Evolutionary conservation across 179 eudicot genomes (phyloP).

Genomic region (Amaranthus tricolor): DNA sequence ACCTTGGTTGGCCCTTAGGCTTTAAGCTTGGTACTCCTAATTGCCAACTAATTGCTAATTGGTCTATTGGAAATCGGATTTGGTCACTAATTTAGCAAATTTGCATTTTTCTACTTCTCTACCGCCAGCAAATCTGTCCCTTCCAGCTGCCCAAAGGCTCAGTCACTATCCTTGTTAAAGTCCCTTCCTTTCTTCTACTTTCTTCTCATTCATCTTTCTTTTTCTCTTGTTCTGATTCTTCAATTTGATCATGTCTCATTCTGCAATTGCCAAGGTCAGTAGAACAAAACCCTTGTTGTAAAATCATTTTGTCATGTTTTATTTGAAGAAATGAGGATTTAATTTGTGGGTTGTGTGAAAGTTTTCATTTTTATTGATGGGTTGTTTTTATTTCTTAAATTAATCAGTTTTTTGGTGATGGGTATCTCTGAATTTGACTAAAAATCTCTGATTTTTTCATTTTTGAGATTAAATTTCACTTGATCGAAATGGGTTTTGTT

Average conservation of each 20-base stretch:
- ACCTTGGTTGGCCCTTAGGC: constrained; percentile 20
- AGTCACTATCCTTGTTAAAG: constrained; percentile 14
- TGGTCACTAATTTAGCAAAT: constrained; percentile 14
- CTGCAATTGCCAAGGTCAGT: constrained; percentile 38
- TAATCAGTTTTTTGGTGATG: background rate
- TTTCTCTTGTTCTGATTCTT: background rate
- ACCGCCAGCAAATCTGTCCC: constrained; percentile 23
- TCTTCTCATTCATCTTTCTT: background rate
- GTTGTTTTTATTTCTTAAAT: background rate
- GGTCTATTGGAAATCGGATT: constrained; percentile 19
- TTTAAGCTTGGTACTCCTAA: constrained; percentile 11
- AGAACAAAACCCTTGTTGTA: background rate
- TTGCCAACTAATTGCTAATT: constrained; percentile 8
- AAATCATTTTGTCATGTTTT: background rate
- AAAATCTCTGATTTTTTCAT: background rate
- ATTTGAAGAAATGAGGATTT: constrained; percentile 4
- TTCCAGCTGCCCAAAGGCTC: constrained; percentile 36
- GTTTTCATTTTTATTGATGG: background rate
- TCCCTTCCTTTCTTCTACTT: constrained; percentile 4
- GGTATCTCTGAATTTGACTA: constrained; percentile 17
- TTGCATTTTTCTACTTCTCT: background rate
- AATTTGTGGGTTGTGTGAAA: constrained; percentile 6
- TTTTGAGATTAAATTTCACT: constrained; percentile 2
- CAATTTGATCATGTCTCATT: constrained; percentile 32
- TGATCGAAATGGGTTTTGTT: background rate